Conservation (phyloP, 2,329 filamentous ascomycete genomes). For the Talaromyces sp. region DNA sequence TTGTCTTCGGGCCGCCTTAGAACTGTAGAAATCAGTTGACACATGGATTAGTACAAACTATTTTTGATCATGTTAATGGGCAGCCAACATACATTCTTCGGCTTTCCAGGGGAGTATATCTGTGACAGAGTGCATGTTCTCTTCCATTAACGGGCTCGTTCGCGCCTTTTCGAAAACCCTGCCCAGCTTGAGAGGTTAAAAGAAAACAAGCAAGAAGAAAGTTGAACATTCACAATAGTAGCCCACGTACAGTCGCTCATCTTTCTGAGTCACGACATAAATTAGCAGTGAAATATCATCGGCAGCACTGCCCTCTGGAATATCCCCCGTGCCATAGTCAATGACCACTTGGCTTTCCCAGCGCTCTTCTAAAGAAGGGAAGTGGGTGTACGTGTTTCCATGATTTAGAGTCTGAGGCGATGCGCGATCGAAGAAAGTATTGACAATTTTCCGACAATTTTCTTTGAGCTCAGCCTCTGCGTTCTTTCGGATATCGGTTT, state of each 20-base stretch:
- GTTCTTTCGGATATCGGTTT: background rate
- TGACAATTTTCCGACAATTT: background rate
- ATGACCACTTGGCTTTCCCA: background rate
- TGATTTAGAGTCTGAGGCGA: background rate
- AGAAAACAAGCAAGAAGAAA: background rate
- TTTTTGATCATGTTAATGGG: background rate
- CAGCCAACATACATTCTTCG: background rate
- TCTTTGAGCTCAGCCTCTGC: background rate
- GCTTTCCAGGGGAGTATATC: background rate
- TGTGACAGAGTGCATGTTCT: background rate
- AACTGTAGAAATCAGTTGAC: background rate
- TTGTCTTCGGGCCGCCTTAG: background rate
- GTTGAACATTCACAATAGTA: background rate
- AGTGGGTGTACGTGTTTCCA: background rate
- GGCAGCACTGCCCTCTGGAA: background rate
- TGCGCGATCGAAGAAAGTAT: background rate
- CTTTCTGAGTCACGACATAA: background rate
- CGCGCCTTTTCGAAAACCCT: background rate
- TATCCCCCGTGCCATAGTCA: background rate
- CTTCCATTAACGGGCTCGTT: background rate
- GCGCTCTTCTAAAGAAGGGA: background rate
- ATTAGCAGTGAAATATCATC: background rate
- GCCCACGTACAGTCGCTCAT: background rate
- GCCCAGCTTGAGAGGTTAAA: background rate
- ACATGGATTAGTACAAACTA: background rate